Evolutionary conservation across 192 early-diverging fungal species (phyloP), one percentile per base, ranked within the genome.

Genomic region (Entrophospora sp.): DNA sequence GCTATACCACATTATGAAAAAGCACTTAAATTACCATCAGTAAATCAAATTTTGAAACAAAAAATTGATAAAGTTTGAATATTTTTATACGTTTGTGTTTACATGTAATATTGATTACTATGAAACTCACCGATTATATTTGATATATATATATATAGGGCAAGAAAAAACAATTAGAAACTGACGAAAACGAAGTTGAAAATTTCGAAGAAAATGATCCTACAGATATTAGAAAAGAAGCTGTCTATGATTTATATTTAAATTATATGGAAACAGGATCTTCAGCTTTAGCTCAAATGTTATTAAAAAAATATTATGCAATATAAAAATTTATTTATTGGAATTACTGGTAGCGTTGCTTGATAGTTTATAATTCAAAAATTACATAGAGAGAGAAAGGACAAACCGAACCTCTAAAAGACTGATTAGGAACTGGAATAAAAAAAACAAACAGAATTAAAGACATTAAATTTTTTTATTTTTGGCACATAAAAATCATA

Each of bases 201-300:
- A 37, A 48, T 9, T 14, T 8, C 3, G 48, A 65, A 9, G 68
- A 72, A n/a, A 79, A 87, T 12, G 78, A 80, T 48, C 55, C 64
- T 10, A 83, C 76, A 27, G 77, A 84, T 36, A 57, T 94, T 48
- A 83, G 76, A 58, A 58, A 79, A 25, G 96, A 98, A 69, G 89
- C 91, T 0, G 96, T 94, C 24, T 97, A 95, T 72, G 97, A 99
- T 64, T 72, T 97, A 58, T 81, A 87, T 40, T 66, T 81, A 32
- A 91, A 97, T 22, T 95, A 93, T 61, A 65, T 88, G 28, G 61
- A 75, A 27, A 89, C 82, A 36, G 95, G 95, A 3, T 82, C 89
- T 6, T 63, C 78, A 53, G 80, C 73, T 12, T 75, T 91, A 60
- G 90, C 94, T 1, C 78, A 87, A 56, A 71, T 79, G 1, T 37